Evolutionary conservation across 192 early-diverging fungal species (phyloP).

Genomic region (Nowakowskiella sp.): DNA sequence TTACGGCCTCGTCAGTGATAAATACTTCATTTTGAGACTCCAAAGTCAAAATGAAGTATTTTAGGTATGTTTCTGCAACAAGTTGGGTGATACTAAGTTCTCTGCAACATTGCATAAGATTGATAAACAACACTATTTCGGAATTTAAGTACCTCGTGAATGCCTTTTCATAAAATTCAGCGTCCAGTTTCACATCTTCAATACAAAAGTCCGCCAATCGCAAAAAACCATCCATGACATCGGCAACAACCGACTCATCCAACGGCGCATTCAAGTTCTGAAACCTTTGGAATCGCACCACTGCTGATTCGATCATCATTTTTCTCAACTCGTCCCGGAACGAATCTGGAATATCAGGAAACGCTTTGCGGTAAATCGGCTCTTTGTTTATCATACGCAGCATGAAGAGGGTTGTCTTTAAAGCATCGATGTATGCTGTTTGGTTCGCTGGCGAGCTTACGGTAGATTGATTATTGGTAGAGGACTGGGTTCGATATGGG

Average conservation of each 20-base stretch:
- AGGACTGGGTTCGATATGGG: no score
- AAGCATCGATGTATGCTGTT: constrained; percentile 1
- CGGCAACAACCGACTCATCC: constrained; percentile 5
- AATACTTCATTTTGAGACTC: constrained; percentile 10
- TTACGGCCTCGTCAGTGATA: constrained; percentile 10
- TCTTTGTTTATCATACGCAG: constrained; percentile 12
- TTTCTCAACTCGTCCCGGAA: constrained; percentile 9
- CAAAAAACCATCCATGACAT: constrained; percentile 5
- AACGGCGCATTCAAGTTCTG: constrained; percentile 11
- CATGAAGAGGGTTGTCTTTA: constrained; percentile 13
- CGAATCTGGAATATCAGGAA: constrained; percentile 6
- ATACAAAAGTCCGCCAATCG: constrained; percentile 14
- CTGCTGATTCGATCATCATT: constrained; percentile 9
- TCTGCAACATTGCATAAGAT: not conserved
- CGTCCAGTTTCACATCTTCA: constrained; percentile 14
- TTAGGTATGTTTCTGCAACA: constrained; percentile 13
- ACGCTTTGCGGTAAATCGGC: constrained; percentile 7
- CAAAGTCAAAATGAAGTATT: constrained; percentile 17
- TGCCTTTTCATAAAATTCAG: constrained; percentile 15
- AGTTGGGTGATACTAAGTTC: constrained; percentile 15
- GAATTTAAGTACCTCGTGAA: not conserved
- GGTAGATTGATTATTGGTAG: not conserved
- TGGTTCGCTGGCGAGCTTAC: not conserved
- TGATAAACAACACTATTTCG: not conserved
- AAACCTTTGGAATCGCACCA: constrained; percentile 11